phyloP scores from a whole-genome alignment of 192 early-diverging fungal genomes.

The Spinellus fusiger region DNA sequence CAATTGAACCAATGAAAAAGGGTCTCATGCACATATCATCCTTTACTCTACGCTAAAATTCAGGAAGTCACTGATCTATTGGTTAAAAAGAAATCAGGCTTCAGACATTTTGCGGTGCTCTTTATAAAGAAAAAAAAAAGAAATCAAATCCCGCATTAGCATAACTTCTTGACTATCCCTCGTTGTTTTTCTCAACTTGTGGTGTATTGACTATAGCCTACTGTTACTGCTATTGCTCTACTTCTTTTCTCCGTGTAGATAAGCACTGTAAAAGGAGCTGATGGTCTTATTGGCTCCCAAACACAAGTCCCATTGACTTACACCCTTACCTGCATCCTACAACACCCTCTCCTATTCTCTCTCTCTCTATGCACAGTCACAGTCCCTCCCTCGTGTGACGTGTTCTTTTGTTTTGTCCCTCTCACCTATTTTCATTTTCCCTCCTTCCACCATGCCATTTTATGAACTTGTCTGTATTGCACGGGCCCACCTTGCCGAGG shows the following conservation, averaged over 20 bases:
- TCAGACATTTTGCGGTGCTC: slow-evolving; percentile 7
- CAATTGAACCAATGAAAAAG: background rate
- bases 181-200: background rate
- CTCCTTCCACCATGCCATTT: slow-evolving; percentile 43
- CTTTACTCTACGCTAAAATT: slow-evolving; percentile 1
- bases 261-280: too few relatives aligned
- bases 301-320: too few relatives aligned
- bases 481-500: slow-evolving; percentile 47
- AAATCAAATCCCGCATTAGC: background rate
- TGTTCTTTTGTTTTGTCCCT: background rate
- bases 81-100: background rate
- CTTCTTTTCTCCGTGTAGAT: too few relatives aligned
- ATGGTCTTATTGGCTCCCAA: too few relatives aligned
- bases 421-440: background rate
- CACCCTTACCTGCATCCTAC: background rate
- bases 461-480: slow-evolving; percentile 69
- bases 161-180: background rate
- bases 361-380: background rate
- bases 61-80: background rate
- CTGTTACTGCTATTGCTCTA: too few relatives aligned
- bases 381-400: background rate
- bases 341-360: background rate
- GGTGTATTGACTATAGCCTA: too few relatives aligned
- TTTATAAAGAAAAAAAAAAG: background rate
- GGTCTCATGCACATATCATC: background rate